Evolutionary conservation across 768 basidiomycete genomes (phyloP), one percentile per base, ranked within the genome.

Genomic region (Pulveroboletus frians): DNA sequence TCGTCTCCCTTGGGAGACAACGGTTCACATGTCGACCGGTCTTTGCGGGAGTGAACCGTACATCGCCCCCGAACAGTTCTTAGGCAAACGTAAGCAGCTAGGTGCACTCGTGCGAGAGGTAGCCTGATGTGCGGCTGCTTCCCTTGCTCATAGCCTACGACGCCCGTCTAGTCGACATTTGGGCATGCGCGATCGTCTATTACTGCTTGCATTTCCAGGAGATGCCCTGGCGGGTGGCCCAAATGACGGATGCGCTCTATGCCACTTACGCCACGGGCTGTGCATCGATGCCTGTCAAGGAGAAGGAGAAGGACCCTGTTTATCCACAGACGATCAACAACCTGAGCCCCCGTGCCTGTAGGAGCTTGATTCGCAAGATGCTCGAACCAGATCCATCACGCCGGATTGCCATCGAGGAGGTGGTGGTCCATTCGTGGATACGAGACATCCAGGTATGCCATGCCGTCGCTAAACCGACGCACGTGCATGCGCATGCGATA

Each of bases 151-250:
- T 66, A 96, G 95, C 95, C 59, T 99, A 98, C 65, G 95, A 98
- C 61, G 95, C 95, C 5, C 86, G 95, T 20, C 77, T 94, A 5
- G 96, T 98, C 57, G 95, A 99, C 64, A 88, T 99, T 50, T 99
- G 95, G 95, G 94, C 95, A 0, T 88, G 87, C 52, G 95, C 88
- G 15, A 81, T 99, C 57, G 94, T 99, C 58, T 98, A 95, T 72
- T 99, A 99, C 74, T 99, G 95, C 74, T 79, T 98, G 61, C 92
- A 92, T 69, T 96, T 96, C 76, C 88, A 92, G 66, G 95, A 99
- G 67, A 80, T 99, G 44, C 95, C 95, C 2, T 99, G 96, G 95
- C 88, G 94, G 50, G 90, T 87, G 3, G 95, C 95, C 30, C 94
- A 97, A 64, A 71, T 74, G 15, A 73, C 81, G 9, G 95, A 99